Evolutionary conservation across 2,329 filamentous ascomycete species (phyloP).

Genomic region (Phialemoniopsis sp.): DNA sequence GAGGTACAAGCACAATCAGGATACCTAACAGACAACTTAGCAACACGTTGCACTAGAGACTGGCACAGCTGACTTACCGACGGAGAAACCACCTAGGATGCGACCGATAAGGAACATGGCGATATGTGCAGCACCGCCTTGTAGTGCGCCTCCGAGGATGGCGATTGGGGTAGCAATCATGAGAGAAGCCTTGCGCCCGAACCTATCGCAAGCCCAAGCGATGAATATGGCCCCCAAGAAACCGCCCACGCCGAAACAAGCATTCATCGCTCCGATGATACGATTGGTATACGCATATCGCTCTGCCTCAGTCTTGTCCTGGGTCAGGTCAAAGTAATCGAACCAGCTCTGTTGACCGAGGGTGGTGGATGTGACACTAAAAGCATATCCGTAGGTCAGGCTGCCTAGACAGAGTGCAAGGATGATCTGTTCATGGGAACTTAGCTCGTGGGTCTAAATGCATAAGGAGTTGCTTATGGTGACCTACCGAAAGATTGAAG

Average conservation of each 20-base stretch:
- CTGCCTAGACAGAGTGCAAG: too few species aligned
- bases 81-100: conserved; percentile 34
- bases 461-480: too few species aligned
- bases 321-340: too few species aligned
- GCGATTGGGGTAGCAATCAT: conserved; percentile 1
- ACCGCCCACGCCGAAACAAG: conserved; percentile 2
- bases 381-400: too few species aligned
- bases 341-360: too few species aligned
- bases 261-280: conserved; percentile 4
- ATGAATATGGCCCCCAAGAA: conserved; percentile 5
- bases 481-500: too few species aligned
- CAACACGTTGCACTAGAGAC: too few species aligned
- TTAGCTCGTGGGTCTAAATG: too few species aligned
- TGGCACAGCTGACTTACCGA: conserved; percentile 13
- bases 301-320: too few species aligned
- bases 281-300: neutral
- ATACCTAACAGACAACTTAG: conserved; percentile 8
- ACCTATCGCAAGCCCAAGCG: neutral
- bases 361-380: too few species aligned
- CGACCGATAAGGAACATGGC: conserved; percentile 17
- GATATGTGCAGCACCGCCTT: conserved; percentile 8
- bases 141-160: conserved; percentile 3
- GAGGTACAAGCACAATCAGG: conserved; percentile 6
- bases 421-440: too few species aligned
- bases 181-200: conserved; percentile 4